These are phyloP conservation scores for Trichoderma simmonsii DNA, from an alignment of 2,329 filamentous ascomycete species.

Conservation along the genomic window DNA sequence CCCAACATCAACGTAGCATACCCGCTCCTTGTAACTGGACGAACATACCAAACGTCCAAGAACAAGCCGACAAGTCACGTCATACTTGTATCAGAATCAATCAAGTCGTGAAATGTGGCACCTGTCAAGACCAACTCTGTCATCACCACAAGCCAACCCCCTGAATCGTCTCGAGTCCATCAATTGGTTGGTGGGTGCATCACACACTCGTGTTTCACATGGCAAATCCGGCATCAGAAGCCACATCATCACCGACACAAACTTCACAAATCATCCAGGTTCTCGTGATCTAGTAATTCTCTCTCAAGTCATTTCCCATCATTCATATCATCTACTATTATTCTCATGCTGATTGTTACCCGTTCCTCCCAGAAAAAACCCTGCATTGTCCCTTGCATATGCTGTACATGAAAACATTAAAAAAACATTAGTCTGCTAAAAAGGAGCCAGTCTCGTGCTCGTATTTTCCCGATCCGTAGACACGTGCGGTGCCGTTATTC, in stretches of 20 bases:
- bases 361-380: constrained; percentile 18
- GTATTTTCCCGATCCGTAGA: not conserved
- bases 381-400: constrained; percentile 21
- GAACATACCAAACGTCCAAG: not conserved
- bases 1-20: not conserved
- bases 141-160: not conserved
- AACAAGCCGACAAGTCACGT: not conserved
- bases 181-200: not conserved
- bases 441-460: constrained; percentile 12
- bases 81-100: not conserved
- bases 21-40: not conserved
- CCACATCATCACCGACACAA: not conserved
- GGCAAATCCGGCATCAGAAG: not conserved
- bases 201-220: not conserved
- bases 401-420: constrained; percentile 21
- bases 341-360: constrained; percentile 20
- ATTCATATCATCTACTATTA: constrained; percentile 14
- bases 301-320: constrained; percentile 1
- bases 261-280: not conserved
- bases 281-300: not conserved
- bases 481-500: not conserved
- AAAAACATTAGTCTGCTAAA: constrained; percentile 16
- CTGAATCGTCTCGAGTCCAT: not conserved
- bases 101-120: not conserved
- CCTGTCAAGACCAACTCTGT: not conserved